Percentiles rank a stretch among this genome's conserved stretches.
These are phyloP conservation scores for Recurvomyces mirabilis DNA, from an alignment of 495 filamentous ascomycete species.

Conservation along the genomic window DNA sequence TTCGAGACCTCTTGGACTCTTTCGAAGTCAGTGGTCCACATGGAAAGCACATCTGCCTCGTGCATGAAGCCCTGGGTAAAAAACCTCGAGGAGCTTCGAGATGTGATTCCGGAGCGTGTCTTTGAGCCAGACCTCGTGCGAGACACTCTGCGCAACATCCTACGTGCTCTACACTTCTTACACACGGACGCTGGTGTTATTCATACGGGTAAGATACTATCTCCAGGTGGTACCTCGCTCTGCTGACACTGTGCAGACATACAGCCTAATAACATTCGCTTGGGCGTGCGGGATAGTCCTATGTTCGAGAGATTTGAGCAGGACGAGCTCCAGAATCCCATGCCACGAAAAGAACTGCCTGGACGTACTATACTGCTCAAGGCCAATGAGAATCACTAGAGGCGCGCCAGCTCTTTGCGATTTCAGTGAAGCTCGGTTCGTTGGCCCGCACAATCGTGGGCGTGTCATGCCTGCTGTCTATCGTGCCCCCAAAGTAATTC, in stretches of 20 bases:
- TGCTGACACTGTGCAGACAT: conserved; percentile 22
- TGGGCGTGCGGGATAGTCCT: conserved; percentile 12
- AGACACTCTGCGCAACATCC: conserved; percentile 5
- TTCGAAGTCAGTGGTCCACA: conserved; percentile 32
- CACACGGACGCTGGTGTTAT: conserved; percentile 34
- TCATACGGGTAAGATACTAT: conserved; percentile 33
- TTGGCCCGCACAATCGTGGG: conserved; percentile 3
- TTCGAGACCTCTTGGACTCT: too few relatives aligned
- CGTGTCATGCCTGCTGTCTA: conserved; percentile 30
- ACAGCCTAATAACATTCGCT: conserved; percentile 31
- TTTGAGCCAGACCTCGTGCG: conserved; percentile 3
- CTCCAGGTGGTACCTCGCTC: background rate
- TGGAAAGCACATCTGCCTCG: conserved; percentile 36
- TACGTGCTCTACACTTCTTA: conserved; percentile 35
- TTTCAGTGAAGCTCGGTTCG: conserved; percentile 36
- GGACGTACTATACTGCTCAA: conserved; percentile 28
- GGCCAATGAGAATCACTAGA: conserved; percentile 6
- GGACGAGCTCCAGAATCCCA: conserved; percentile 17
- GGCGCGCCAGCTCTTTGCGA: conserved; percentile 34
- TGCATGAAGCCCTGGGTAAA: conserved; percentile 36
- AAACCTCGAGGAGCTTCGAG: conserved; percentile 20
- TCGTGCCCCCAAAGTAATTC: conserved; percentile 39
- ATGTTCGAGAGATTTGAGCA: conserved; percentile 11
- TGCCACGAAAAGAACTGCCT: background rate
- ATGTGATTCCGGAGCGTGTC: background rate